A percentile compares a stretch with the other conserved stretches of the same genome.
Evolutionary conservation across 202 grass and related monocot genomes (phyloP).

Genomic region (Cymbopogon flexuosus): DNA sequence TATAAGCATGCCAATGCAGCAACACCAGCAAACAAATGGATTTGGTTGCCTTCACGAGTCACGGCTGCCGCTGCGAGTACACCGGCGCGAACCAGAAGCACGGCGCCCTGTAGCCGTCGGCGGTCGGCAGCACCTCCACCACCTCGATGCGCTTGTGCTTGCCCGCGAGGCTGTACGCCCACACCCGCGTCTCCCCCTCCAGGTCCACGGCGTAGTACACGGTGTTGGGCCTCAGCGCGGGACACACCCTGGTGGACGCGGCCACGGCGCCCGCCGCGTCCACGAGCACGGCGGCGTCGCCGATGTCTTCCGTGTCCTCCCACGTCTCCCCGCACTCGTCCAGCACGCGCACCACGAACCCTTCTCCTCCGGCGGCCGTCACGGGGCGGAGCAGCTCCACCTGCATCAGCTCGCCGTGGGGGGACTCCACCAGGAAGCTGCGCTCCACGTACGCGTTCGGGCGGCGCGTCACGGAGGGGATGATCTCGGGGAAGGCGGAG

Average conservation of each 20-base stretch:
- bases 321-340: conserved; percentile 40
- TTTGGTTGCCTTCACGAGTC: background rate
- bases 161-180: conserved; percentile 42
- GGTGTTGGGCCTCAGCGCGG: conserved; percentile 38
- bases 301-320: conserved; percentile 44
- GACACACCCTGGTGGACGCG: conserved; percentile 35
- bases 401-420: conserved; percentile 31
- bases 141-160: conserved; percentile 41
- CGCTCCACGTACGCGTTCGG: no score
- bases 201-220: conserved; percentile 44
- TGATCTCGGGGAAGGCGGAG: no score
- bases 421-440: no score
- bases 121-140: conserved; percentile 24
- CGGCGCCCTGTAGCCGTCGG: conserved; percentile 28
- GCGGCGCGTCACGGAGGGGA: no score
- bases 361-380: background rate
- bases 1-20: background rate
- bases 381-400: conserved; percentile 34
- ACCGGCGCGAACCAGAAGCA: conserved; percentile 48
- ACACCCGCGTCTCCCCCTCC: conserved; percentile 36
- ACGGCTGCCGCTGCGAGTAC: conserved; percentile 24
- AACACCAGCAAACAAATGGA: background rate
- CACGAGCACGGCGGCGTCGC: conserved; percentile 36
- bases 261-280: conserved; percentile 20
- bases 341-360: conserved; percentile 43